Conservation (phyloP, 2,329 filamentous ascomycete genomes). For the Myotisia sp. region DNA sequence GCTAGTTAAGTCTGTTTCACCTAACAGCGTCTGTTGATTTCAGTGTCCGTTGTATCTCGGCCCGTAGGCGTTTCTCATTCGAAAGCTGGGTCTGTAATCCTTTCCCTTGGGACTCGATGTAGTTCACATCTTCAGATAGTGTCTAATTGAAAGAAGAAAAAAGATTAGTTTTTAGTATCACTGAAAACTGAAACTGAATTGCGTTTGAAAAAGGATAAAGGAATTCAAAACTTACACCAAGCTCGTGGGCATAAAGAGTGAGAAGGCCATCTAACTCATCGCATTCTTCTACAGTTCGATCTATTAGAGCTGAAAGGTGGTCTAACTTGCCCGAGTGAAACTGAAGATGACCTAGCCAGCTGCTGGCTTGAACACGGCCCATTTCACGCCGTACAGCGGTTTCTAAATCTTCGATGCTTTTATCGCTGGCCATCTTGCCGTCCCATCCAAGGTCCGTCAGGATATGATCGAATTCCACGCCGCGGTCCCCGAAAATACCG, state of each 20-base stretch:
- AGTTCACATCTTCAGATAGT: slow-evolving; percentile 86
- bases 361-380: slow-evolving; percentile 78
- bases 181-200: too few species aligned
- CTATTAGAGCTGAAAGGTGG: slow-evolving; percentile 71
- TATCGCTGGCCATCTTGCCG: slow-evolving; percentile 57
- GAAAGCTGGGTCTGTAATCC: slow-evolving; percentile 93
- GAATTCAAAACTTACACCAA: slow-evolving; percentile 53
- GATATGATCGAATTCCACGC: slow-evolving; percentile 66
- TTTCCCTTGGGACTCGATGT: slow-evolving; percentile 93
- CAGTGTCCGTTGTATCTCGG: slow-evolving; percentile 75
- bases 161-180: too few species aligned
- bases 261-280: slow-evolving; percentile 90
- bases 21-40: too few species aligned
- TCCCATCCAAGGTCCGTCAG: slow-evolving; percentile 84
- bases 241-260: slow-evolving; percentile 85
- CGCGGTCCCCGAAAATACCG: slow-evolving; percentile 57
- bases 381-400: slow-evolving; percentile 74
- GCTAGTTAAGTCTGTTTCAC: too few species aligned
- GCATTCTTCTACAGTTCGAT: slow-evolving; percentile 83
- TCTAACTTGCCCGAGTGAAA: slow-evolving; percentile 84
- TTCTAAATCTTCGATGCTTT: slow-evolving; percentile 67
- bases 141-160: slow-evolving; percentile 44
- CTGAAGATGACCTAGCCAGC: slow-evolving; percentile 70
- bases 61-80: slow-evolving; percentile 86
- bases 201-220: too few species aligned